phyloP scores from a whole-genome alignment of 2,329 filamentous ascomycete species.

The Apiospora hydei region DNA sequence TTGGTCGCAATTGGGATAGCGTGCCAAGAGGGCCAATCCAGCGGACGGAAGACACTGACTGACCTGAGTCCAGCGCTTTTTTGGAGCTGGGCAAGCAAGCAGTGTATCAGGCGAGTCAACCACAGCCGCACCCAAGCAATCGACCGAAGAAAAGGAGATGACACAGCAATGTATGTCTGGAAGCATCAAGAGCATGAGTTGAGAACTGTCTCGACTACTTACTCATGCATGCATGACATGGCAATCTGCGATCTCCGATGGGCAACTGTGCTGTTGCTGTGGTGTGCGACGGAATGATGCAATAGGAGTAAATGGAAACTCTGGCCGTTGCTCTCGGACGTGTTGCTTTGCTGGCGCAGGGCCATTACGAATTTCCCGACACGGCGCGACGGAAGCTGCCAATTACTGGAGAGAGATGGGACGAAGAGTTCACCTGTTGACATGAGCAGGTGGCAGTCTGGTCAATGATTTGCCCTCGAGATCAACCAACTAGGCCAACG shows the following conservation, averaged over 20 bases:
- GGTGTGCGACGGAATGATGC: constrained; percentile 1
- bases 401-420: background rate
- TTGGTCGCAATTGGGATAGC: constrained; percentile 3
- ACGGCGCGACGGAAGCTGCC: constrained; percentile 7
- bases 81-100: background rate
- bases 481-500: background rate
- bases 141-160: background rate
- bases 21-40: background rate
- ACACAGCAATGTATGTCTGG: background rate
- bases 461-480: background rate
- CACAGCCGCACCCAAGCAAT: background rate
- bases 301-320: background rate
- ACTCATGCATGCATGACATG: background rate
- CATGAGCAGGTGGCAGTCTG: background rate
- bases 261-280: no score
- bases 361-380: constrained; percentile 18
- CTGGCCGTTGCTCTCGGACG: background rate
- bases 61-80: background rate
- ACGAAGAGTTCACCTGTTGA: background rate
- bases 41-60: background rate
- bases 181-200: background rate
- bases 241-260: background rate
- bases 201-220: background rate
- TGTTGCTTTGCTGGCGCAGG: background rate
- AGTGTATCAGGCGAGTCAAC: background rate